phyloP scores from a whole-genome alignment of 1,139 yeast species.

The Pichia sp. region DNA sequence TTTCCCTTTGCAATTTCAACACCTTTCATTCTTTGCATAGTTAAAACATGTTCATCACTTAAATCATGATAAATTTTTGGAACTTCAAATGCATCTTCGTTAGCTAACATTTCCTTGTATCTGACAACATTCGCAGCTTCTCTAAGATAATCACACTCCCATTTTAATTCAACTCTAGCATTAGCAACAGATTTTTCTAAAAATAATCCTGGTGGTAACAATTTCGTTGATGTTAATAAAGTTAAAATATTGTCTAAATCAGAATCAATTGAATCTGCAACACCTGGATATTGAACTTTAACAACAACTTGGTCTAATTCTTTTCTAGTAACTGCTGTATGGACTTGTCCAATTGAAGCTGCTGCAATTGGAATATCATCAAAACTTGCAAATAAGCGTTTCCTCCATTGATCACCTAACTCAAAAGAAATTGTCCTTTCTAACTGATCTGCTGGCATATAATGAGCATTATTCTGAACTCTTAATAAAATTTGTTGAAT shows the following conservation, averaged over 20 bases:
- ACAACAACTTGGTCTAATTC: slow-evolving; percentile 69
- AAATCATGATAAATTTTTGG: slow-evolving; percentile 76
- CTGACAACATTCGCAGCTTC: slow-evolving; percentile 78
- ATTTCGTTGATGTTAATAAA: slow-evolving; percentile 76
- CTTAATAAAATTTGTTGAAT: slow-evolving; percentile 72
- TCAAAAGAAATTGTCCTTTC: slow-evolving; percentile 69
- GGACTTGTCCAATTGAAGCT: slow-evolving; percentile 97
- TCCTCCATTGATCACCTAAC: slow-evolving; percentile 76
- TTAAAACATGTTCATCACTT: slow-evolving; percentile 77
- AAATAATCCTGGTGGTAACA: slow-evolving; percentile 87
- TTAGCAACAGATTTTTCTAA: slow-evolving; percentile 88
- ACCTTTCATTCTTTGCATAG: slow-evolving; percentile 89
- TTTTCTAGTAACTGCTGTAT: slow-evolving; percentile 60
- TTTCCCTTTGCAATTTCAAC: slow-evolving; percentile 72
- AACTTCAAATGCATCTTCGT: slow-evolving; percentile 68
- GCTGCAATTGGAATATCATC: slow-evolving; percentile 94
- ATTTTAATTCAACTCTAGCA: slow-evolving; percentile 86
- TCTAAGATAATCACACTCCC: slow-evolving; percentile 95
- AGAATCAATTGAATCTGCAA: slow-evolving; percentile 85
- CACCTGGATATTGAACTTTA: slow-evolving; percentile 98
- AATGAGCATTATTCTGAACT: slow-evolving; percentile 92
- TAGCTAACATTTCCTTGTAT: slow-evolving; percentile 55
- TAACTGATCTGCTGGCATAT: slow-evolving; percentile 91
- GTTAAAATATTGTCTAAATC: slow-evolving; percentile 81
- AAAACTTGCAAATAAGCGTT: slow-evolving; percentile 58